Percentiles rank a stretch among this genome's conserved stretches.
Conservation (phyloP, 2,329 filamentous ascomycete species). For the Rutstroemia sp. region DNA sequence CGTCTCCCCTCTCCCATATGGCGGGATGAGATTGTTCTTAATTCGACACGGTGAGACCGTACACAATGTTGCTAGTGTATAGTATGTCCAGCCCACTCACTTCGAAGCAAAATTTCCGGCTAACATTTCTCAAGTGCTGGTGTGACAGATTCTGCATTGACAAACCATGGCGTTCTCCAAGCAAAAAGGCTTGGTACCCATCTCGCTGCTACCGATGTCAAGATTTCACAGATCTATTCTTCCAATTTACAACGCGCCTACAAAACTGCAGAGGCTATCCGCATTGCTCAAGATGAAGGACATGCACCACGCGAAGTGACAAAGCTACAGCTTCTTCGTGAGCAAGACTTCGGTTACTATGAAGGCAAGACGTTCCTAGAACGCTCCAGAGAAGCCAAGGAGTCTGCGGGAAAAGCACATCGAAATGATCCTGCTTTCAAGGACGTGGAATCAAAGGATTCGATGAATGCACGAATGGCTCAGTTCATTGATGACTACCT, state of each 20-base stretch:
- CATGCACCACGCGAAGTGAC: constrained; percentile 12
- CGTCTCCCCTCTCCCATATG: constrained; percentile 16
- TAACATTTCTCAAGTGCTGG: constrained; percentile 53
- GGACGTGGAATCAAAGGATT: constrained; percentile 59
- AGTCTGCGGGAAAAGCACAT: constrained; percentile 32
- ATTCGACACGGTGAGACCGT: constrained; percentile 86
- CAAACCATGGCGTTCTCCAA: constrained; percentile 75
- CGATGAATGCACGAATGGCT: constrained; percentile 57
- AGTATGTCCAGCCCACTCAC: constrained; percentile 41
- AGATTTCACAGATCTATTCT: constrained; percentile 64
- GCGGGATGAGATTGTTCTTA: constrained; percentile 59
- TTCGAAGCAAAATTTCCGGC: constrained; percentile 8
- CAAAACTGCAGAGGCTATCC: constrained; percentile 62
- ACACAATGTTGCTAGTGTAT: constrained; percentile 75
- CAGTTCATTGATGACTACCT: constrained; percentile 55
- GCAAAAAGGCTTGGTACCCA: constrained; percentile 62
- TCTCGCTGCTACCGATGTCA: constrained; percentile 55
- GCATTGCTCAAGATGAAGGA: constrained; percentile 50
- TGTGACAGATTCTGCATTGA: constrained; percentile 70
- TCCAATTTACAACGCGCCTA: constrained; percentile 70
- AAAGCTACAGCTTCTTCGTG: constrained; percentile 45
- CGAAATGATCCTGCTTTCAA: constrained; percentile 36
- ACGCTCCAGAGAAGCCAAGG: constrained; percentile 30
- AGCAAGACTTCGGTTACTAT: constrained; percentile 66
- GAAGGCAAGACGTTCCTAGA: constrained; percentile 56